phyloP scores from a whole-genome alignment of 2,329 filamentous ascomycete genomes.

The Westerdykella ornata region DNA sequence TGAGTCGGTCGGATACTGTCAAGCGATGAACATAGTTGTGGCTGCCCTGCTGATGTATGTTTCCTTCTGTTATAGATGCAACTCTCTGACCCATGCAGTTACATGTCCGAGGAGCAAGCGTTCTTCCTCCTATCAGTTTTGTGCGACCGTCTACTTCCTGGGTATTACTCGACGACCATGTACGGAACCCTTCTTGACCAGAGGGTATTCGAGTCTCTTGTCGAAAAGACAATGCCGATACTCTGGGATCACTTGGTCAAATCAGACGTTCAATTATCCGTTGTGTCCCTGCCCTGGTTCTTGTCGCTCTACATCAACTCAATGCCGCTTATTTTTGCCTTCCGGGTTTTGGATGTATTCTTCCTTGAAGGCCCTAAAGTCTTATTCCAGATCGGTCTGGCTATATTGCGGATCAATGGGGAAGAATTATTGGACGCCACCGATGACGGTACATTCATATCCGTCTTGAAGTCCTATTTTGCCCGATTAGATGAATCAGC shows the following conservation, averaged over 20 bases:
- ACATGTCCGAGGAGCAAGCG: slow-evolving; percentile 93
- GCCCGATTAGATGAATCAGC: slow-evolving; percentile 88
- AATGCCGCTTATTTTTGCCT: slow-evolving; percentile 97
- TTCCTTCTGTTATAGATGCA: slow-evolving; percentile 6
- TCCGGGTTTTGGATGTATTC: slow-evolving; percentile 93
- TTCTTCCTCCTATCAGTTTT: slow-evolving; percentile 89
- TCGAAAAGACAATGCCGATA: slow-evolving; percentile 98
- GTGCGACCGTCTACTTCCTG: slow-evolving; percentile 86
- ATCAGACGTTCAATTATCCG: slow-evolving; percentile 92
- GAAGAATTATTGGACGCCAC: slow-evolving; percentile 89
- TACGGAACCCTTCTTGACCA: slow-evolving; percentile 96
- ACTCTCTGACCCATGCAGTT: slow-evolving; percentile 46
- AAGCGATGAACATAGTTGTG: slow-evolving; percentile 99
- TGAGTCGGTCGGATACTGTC: slow-evolving; percentile 92
- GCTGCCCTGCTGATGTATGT: slow-evolving; percentile 84
- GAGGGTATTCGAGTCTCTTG: slow-evolving; percentile 91
- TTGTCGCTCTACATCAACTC: slow-evolving; percentile 98
- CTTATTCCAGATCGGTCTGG: slow-evolving; percentile 90
- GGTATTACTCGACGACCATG: slow-evolving; percentile 99
- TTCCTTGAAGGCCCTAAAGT: slow-evolving; percentile 98
- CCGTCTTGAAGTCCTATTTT: slow-evolving; percentile 91
- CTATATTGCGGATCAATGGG: slow-evolving; percentile 94
- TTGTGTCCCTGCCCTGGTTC: slow-evolving; percentile 97
- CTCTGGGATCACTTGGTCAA: slow-evolving; percentile 98
- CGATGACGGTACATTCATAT: slow-evolving; percentile 95